phyloP scores from a whole-genome alignment of 2,329 filamentous ascomycete genomes.

The Talaromyces sp. region DNA sequence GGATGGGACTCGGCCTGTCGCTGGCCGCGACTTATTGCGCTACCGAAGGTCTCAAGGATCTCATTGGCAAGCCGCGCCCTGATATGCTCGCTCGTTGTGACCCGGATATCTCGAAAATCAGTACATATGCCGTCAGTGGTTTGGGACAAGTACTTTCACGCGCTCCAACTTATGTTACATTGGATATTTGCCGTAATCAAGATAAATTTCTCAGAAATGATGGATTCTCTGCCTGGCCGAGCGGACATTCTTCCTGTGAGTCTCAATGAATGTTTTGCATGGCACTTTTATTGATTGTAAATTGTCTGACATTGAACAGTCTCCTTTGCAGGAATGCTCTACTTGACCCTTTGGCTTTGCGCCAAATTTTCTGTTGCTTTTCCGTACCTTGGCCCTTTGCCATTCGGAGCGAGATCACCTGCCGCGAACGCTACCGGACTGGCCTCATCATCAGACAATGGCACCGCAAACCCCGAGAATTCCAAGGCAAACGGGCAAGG shows the following conservation, averaged over 20 bases:
- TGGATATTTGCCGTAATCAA: conserved; percentile 64
- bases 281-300: background rate
- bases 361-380: conserved; percentile 46
- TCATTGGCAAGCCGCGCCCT: conserved; percentile 60
- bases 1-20: conserved; percentile 72
- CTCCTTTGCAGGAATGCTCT: conserved; percentile 72
- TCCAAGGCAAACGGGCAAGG: background rate
- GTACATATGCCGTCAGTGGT: conserved; percentile 58
- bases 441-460: background rate
- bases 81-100: conserved; percentile 65
- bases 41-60: conserved; percentile 76
- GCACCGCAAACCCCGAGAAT: background rate
- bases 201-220: conserved; percentile 59
- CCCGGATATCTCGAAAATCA: conserved; percentile 63
- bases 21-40: conserved; percentile 70
- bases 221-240: conserved; percentile 79
- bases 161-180: conserved; percentile 65
- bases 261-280: conserved; percentile 5
- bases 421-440: background rate
- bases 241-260: conserved; percentile 65
- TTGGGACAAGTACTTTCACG: conserved; percentile 45
- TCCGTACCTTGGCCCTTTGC: conserved; percentile 33
- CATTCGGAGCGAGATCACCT: conserved; percentile 18
- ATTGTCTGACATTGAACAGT: conserved; percentile 33
- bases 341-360: conserved; percentile 80